Percentiles rank a stretch among this genome's conserved stretches.
Evolutionary conservation across 805 yeast genomes (phyloP).

Genomic region (Starmerella tilneyi): DNA sequence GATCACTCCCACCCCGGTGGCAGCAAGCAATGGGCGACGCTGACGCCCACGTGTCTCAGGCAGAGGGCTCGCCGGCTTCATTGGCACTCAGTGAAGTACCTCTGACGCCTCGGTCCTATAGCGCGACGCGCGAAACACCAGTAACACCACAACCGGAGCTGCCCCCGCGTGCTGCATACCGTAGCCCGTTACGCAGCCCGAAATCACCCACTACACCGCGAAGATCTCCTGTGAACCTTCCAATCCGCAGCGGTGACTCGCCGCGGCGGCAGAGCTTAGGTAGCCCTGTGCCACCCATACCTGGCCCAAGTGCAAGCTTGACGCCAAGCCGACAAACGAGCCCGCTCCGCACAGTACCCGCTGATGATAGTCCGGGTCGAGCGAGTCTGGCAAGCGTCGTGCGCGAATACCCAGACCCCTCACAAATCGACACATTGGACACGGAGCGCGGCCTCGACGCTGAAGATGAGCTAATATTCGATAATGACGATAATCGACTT

Average conservation of each 20-base stretch:
- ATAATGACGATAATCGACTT: slow-evolving; percentile 16
- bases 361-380: slow-evolving; percentile 8
- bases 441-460: not conserved
- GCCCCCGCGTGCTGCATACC: not conserved
- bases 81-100: too few species aligned
- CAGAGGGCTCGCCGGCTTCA: too few species aligned
- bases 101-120: too few species aligned
- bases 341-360: slow-evolving; percentile 9
- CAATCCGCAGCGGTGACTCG: slow-evolving; percentile 7
- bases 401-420: slow-evolving; percentile 6
- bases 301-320: too few species aligned
- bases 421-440: not conserved
- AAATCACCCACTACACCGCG: too few species aligned
- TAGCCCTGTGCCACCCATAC: too few species aligned
- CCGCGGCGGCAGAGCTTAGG: not conserved
- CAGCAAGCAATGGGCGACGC: too few species aligned
- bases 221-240: slow-evolving; percentile 16
- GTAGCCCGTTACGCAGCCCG: slow-evolving; percentile 1
- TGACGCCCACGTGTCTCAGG: too few species aligned
- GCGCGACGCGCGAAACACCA: not conserved
- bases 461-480: slow-evolving; percentile 14
- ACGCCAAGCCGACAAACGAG: not conserved
- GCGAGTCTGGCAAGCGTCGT: not conserved
- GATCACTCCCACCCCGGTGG: too few species aligned
- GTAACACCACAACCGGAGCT: not conserved